phyloP scores from a whole-genome alignment of 2,329 filamentous ascomycete genomes.

The Fusarium tupiense region DNA sequence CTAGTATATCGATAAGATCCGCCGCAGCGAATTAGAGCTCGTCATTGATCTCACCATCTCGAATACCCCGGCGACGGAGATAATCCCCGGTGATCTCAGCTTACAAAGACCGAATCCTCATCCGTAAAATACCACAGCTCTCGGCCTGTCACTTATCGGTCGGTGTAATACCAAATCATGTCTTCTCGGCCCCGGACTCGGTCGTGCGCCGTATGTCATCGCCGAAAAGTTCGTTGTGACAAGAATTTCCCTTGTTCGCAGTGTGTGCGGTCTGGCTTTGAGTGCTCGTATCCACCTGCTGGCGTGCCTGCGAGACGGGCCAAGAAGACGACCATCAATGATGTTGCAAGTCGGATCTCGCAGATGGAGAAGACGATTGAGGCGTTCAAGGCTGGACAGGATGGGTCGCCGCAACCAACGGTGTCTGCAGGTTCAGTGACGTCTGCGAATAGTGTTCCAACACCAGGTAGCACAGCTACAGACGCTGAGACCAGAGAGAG shows the following conservation, averaged over 20 bases:
- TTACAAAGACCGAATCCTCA: slow-evolving; percentile 2
- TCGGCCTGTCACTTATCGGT: not conserved
- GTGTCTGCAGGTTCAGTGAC: not conserved
- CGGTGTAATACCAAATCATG: slow-evolving; percentile 3
- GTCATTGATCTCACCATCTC: not conserved
- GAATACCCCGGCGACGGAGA: slow-evolving; percentile 7
- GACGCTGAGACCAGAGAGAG: not conserved
- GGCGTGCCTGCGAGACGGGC: slow-evolving; percentile 40
- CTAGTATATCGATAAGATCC: not conserved
- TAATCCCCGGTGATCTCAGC: not conserved
- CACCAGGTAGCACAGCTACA: not conserved
- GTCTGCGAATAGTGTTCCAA: not conserved
- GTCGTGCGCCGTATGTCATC: slow-evolving; percentile 55
- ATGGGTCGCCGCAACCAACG: not conserved
- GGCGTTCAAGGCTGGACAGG: not conserved
- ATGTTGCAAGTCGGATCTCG: slow-evolving; percentile 50
- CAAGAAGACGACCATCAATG: slow-evolving; percentile 45
- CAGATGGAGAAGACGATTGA: slow-evolving; percentile 47
- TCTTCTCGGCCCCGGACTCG: slow-evolving; percentile 29
- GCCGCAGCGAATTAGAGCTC: not conserved
- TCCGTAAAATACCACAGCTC: not conserved
- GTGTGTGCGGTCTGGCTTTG: slow-evolving; percentile 61
- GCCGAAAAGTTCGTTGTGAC: slow-evolving; percentile 76
- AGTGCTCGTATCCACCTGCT: slow-evolving; percentile 45
- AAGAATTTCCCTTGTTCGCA: slow-evolving; percentile 76